Conservation (phyloP, 257 asterid genomes). For the Jaltomata sinuosa region DNA sequence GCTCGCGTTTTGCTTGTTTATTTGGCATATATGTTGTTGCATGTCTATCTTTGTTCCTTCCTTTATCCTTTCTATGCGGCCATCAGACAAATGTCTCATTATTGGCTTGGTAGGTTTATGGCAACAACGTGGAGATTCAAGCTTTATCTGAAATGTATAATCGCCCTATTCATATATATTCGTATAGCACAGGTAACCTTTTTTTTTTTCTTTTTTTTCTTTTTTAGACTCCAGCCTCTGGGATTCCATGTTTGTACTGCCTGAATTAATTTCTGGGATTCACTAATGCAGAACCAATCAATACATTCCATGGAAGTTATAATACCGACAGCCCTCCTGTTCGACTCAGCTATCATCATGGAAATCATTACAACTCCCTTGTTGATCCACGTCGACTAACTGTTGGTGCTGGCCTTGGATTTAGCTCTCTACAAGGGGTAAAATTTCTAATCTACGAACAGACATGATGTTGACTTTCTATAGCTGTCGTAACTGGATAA, state of each 20-base stretch:
- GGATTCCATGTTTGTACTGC: background rate
- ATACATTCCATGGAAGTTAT: constrained; percentile 90
- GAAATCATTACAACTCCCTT: constrained; percentile 95
- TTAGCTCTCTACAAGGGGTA: constrained; percentile 88
- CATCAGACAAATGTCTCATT: background rate
- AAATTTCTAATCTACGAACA: background rate
- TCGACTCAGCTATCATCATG: constrained; percentile 88
- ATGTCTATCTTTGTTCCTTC: background rate
- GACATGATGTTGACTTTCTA: background rate
- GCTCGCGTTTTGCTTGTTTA: background rate
- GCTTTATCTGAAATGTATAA: constrained; percentile 93
- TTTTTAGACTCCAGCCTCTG: background rate
- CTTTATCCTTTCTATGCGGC: background rate
- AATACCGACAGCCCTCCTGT: constrained; percentile 81
- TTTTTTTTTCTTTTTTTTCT: background rate
- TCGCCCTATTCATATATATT: constrained; percentile 94
- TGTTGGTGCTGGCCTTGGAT: constrained; percentile 93
- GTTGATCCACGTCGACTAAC: constrained; percentile 83
- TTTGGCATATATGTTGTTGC: background rate
- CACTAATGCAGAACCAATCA: constrained; percentile 69
- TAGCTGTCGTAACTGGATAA: background rate
- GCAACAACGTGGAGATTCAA: constrained; percentile 95
- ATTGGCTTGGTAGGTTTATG: constrained; percentile 57
- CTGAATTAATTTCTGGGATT: background rate
- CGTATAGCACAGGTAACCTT: constrained; percentile 79